Conservation (phyloP, 441 rosid genomes). For the Erodium moschatum region DNA sequence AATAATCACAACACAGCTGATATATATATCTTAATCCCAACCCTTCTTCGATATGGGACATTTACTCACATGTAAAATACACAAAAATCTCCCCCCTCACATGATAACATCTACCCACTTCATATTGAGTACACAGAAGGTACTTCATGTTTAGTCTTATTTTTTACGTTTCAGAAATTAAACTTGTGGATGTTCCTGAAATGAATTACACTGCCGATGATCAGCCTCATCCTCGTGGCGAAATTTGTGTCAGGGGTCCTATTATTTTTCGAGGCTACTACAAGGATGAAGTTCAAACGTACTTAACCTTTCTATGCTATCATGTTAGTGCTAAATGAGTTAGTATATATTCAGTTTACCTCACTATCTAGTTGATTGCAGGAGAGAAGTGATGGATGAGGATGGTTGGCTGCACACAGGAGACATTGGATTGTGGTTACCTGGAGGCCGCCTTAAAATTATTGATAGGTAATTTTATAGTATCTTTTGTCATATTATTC, state of each 20-base stretch:
- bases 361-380: conserved; percentile 25
- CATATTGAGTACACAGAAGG: too few species aligned
- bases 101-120: too few species aligned
- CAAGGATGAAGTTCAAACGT: conserved; percentile 96
- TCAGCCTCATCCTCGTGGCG: conserved; percentile 87
- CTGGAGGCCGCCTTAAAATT: conserved; percentile 90
- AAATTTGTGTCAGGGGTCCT: conserved; percentile 95
- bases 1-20: not conserved
- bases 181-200: conserved; percentile 93
- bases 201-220: conserved; percentile 90
- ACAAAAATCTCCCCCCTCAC: too few species aligned
- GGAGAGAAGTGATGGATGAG: conserved; percentile 85
- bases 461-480: conserved; percentile 60
- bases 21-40: too few species aligned
- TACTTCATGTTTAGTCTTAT: conserved; percentile 12
- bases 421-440: conserved; percentile 84
- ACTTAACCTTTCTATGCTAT: conserved; percentile 17
- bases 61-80: too few species aligned
- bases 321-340: conserved; percentile 8
- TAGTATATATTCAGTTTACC: conserved; percentile 14
- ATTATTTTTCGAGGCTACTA: conserved; percentile 67
- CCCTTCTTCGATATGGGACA: too few species aligned
- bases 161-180: conserved; percentile 53
- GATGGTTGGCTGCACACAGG: conserved; percentile 97
- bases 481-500: not conserved